Base-by-base conservation (phyloP, 257 asterid species). In the Solanum piurae region DNA sequence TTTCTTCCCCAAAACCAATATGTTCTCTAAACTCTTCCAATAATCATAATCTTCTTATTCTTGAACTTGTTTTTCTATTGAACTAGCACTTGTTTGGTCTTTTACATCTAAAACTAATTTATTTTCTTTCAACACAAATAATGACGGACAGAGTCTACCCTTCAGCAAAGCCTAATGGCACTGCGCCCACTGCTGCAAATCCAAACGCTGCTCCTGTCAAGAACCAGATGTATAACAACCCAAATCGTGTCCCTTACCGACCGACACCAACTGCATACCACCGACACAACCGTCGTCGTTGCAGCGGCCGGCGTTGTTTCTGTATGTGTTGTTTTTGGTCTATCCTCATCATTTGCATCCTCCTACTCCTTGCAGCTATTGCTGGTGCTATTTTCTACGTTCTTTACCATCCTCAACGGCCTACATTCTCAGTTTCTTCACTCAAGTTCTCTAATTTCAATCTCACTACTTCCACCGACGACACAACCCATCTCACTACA, bases 121-220 rank as follows among this genome's bases (percentile, higher is more conserved):
- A 49, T 49, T 49, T 49, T 14, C 58, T 49, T 5, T 49, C 7
- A 5, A 52, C 21, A 6, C 62, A 52, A 52, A 52, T 52, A 52
- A 92, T 92, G 94, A 86, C 91, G 6, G 94, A 92, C 82, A 90
- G 93, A 87, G 93, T 90, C 2, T 88, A 88, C 79, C 94, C 94
- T 27, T 87, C 93, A 14, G 84, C 87, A 58, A 92, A 92, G 88
- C 89, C 90, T 31, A 90, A 89, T 71, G 92, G 92, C 90, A 87
- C 85, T 14, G 79, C 92, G 69, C 79, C 89, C 13, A 4, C 88
- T 0, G 23, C 90, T 40, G 58, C 71, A 21, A 90, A 87, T 58
- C 88, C 88, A 13, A n/a, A 86, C 1, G n/a, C 88, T 20, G 27
- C 89, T 93, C 33, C 89, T 88, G 6, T 69, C 72, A 12, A 91